Evolutionary conservation across 1,284 basidiomycete genomes (phyloP).

Genomic region (Microbotryum saponariae): DNA sequence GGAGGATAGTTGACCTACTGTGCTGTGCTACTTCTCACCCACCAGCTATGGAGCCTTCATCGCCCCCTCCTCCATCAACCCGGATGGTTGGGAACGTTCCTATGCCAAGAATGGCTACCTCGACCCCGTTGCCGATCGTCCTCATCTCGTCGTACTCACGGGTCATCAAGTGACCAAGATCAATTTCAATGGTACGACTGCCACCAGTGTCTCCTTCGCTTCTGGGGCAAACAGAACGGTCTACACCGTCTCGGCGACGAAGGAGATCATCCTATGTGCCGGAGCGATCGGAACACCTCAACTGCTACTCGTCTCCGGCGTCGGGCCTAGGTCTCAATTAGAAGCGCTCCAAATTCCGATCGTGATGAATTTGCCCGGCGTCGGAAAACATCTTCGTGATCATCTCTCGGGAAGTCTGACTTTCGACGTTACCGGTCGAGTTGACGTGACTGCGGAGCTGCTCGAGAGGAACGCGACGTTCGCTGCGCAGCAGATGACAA

Average conservation of each 20-base stretch:
- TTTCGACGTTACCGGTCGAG: conserved; percentile 25
- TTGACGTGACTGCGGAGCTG: conserved; percentile 32
- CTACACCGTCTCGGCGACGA: conserved; percentile 49
- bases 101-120: conserved; percentile 62
- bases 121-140: conserved; percentile 46
- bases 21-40: conserved; percentile 43
- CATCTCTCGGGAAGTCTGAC: conserved; percentile 34
- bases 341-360: conserved; percentile 49
- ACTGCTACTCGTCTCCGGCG: conserved; percentile 61
- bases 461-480: conserved; percentile 30
- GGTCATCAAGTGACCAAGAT: conserved; percentile 57
- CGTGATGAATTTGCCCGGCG: conserved; percentile 48
- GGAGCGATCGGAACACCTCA: conserved; percentile 47
- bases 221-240: conserved; percentile 36
- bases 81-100: conserved; percentile 56
- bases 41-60: conserved; percentile 52
- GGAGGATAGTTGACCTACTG: not conserved
- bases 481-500: conserved; percentile 29
- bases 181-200: conserved; percentile 40
- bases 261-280: conserved; percentile 56
- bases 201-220: conserved; percentile 54
- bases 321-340: conserved; percentile 58
- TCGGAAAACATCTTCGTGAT: conserved; percentile 51
- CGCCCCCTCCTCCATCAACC: conserved; percentile 58
- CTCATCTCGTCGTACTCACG: conserved; percentile 58